Percentiles rank a stretch among this genome's conserved stretches.
Evolutionary conservation across 257 asterid genomes (phyloP).

Genomic region (Primulina huaijiensis): DNA sequence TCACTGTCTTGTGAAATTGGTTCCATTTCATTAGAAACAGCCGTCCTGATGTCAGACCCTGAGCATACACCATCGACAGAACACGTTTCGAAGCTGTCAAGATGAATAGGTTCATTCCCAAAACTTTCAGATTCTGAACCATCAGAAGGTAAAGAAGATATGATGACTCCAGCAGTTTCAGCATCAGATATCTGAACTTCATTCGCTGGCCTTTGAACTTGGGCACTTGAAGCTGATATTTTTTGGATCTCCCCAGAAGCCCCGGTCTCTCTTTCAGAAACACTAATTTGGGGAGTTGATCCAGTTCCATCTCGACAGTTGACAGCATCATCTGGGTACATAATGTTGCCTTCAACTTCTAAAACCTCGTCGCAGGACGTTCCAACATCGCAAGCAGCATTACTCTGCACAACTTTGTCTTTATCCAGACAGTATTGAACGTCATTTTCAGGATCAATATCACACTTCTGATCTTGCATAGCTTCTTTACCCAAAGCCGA

Average conservation of each 20-base stretch:
- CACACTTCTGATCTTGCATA: slow-evolving; percentile 17
- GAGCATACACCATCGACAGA: slow-evolving; percentile 23
- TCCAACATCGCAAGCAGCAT: slow-evolving; percentile 24
- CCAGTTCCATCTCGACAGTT: slow-evolving; percentile 19
- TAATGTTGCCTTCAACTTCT: slow-evolving; percentile 28
- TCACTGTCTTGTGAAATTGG: slow-evolving; percentile 22
- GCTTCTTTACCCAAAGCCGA: no score
- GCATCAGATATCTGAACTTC: slow-evolving; percentile 27
- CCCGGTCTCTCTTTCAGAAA: slow-evolving; percentile 26
- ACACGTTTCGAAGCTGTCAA: slow-evolving; percentile 9
- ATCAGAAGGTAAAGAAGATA: slow-evolving; percentile 24
- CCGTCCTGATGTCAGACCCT: slow-evolving; percentile 15
- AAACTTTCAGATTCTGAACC: slow-evolving; percentile 25
- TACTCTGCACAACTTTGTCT: slow-evolving; percentile 17
- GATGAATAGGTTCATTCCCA: slow-evolving; percentile 19
- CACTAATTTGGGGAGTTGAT: slow-evolving; percentile 20
- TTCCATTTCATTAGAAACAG: slow-evolving; percentile 24
- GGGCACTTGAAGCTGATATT: slow-evolving; percentile 27
- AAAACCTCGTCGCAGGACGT: slow-evolving; percentile 24
- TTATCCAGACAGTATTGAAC: slow-evolving; percentile 25
- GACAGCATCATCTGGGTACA: slow-evolving; percentile 26
- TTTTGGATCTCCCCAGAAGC: slow-evolving; percentile 28
- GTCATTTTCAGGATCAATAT: slow-evolving; percentile 19
- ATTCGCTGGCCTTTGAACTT: slow-evolving; percentile 6
- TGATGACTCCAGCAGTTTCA: slow-evolving; percentile 22